Percentiles rank a stretch among this genome's conserved stretches.
Evolutionary conservation across 768 basidiomycete genomes (phyloP).

Genomic region (Tulasnella sp.): DNA sequence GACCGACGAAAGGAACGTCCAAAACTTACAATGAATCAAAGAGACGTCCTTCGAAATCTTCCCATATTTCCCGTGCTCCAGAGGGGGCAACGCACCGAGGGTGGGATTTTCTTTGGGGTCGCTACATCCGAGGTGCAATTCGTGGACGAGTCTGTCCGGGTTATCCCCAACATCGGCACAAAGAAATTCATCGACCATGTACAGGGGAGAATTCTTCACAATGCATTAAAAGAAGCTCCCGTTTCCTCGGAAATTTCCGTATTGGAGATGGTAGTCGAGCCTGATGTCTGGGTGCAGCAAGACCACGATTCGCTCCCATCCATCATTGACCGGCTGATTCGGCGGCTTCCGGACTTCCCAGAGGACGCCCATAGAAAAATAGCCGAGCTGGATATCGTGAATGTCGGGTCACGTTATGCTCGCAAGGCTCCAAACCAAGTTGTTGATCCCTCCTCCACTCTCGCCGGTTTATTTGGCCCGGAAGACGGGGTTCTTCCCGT

Average conservation of each 20-base stretch:
- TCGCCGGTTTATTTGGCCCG: not conserved
- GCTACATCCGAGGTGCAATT: not conserved
- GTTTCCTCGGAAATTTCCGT: not conserved
- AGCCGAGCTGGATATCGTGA: not conserved
- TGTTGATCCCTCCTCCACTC: not conserved
- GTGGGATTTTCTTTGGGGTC: not conserved
- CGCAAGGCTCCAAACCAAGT: not conserved
- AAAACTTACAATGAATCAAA: not conserved
- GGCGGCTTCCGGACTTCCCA: not conserved
- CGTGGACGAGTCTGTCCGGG: not conserved
- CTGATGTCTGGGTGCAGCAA: not conserved
- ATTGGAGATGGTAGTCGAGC: not conserved
- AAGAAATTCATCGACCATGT: not conserved
- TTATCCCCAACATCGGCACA: not conserved
- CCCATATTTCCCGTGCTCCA: not conserved
- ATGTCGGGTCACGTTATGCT: not conserved
- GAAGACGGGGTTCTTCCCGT: not conserved
- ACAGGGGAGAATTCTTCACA: not conserved
- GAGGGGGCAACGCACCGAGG: not conserved
- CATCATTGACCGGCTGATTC: not conserved
- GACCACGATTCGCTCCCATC: not conserved
- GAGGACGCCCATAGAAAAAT: not conserved
- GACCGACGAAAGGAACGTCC: too few species aligned
- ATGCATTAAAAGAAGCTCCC: not conserved
- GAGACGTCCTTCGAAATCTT: not conserved